A percentile compares a stretch with the other conserved stretches of the same genome.
These are phyloP conservation scores for Phialophora macrospora DNA, from an alignment of 2,329 filamentous ascomycete species.

Conservation along the genomic window DNA sequence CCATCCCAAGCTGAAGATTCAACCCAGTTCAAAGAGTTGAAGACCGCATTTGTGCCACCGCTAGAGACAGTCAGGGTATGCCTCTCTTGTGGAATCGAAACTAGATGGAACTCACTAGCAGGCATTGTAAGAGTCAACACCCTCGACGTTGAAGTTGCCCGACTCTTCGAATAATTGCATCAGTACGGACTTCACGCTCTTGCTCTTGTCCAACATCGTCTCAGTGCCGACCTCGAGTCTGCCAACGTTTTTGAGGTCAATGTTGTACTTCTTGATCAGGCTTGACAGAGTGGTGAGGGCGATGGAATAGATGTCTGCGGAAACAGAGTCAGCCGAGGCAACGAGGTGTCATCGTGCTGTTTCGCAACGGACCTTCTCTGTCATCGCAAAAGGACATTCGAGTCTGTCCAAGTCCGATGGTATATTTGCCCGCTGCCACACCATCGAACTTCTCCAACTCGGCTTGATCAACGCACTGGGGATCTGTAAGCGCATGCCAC, in stretches of 20 bases:
- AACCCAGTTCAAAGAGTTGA: slow-evolving; percentile 84
- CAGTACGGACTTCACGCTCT: slow-evolving; percentile 85
- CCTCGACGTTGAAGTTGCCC: slow-evolving; percentile 82
- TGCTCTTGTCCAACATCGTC: slow-evolving; percentile 86
- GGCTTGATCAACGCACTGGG: slow-evolving; percentile 78
- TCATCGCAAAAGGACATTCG: slow-evolving; percentile 94
- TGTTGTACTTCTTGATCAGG: slow-evolving; percentile 80
- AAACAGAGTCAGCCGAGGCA: slow-evolving; percentile 18
- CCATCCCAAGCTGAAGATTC: slow-evolving; percentile 88
- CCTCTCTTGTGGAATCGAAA: neutral
- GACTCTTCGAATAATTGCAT: slow-evolving; percentile 78
- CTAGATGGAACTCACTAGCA: slow-evolving; percentile 61
- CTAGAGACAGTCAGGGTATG: slow-evolving; percentile 25
- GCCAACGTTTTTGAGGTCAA: slow-evolving; percentile 77
- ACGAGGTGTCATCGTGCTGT: neutral
- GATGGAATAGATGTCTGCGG: slow-evolving; percentile 84
- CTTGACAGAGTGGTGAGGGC: slow-evolving; percentile 77
- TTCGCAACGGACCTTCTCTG: slow-evolving; percentile 69
- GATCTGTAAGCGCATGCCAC: slow-evolving; percentile 24
- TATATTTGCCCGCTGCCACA: slow-evolving; percentile 81
- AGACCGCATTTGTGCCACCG: slow-evolving; percentile 80
- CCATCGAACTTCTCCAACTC: slow-evolving; percentile 88
- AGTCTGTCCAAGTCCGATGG: slow-evolving; percentile 86
- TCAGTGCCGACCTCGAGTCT: slow-evolving; percentile 85
- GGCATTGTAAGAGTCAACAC: slow-evolving; percentile 80